phyloP scores from a whole-genome alignment of 2,329 filamentous ascomycete species.

The Raffaelea arxii region DNA sequence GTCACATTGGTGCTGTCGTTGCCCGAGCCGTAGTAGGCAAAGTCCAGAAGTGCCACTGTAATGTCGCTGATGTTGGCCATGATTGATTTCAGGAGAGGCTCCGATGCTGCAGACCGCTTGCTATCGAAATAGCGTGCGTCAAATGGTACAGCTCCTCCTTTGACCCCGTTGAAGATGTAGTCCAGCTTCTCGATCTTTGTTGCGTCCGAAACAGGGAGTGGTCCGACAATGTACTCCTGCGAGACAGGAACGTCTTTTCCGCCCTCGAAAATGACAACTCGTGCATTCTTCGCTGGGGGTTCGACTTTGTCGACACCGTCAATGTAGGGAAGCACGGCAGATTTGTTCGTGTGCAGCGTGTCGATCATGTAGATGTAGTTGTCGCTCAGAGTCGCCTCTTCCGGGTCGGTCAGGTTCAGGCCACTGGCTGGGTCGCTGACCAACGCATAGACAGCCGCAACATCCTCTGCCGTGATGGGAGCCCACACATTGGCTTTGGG shows the following conservation, averaged over 20 bases:
- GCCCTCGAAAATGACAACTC: conserved; percentile 35
- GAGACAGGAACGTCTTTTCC: conserved; percentile 30
- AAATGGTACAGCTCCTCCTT: conserved; percentile 24
- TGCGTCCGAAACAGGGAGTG: conserved; percentile 29
- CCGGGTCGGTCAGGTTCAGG: conserved; percentile 33
- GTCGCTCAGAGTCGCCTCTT: conserved; percentile 26
- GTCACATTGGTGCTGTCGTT: conserved; percentile 21
- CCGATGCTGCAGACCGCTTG: conserved; percentile 20
- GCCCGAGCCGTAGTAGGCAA: conserved; percentile 19
- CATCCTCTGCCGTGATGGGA: conserved; percentile 30
- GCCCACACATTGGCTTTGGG: conserved; percentile 31
- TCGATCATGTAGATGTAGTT: conserved; percentile 38
- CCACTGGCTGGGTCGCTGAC: conserved; percentile 28
- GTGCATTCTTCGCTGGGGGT: conserved; percentile 31
- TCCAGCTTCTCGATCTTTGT: conserved; percentile 29
- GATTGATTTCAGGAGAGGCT: conserved; percentile 24
- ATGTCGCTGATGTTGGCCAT: conserved; percentile 27
- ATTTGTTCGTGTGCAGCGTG: conserved; percentile 37
- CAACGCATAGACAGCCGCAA: conserved; percentile 30
- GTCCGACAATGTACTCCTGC: conserved; percentile 39
- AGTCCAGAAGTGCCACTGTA: conserved; percentile 27
- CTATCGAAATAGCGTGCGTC: conserved; percentile 24
- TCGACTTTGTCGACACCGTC: conserved; percentile 24
- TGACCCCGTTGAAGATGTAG: conserved; percentile 33
- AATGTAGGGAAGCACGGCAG: conserved; percentile 32